A percentile compares a stretch with the other conserved stretches of the same genome.
These are phyloP conservation scores for Myriosclerotinia duriaeana DNA, from an alignment of 2,329 filamentous ascomycete species.

Conservation along the genomic window DNA sequence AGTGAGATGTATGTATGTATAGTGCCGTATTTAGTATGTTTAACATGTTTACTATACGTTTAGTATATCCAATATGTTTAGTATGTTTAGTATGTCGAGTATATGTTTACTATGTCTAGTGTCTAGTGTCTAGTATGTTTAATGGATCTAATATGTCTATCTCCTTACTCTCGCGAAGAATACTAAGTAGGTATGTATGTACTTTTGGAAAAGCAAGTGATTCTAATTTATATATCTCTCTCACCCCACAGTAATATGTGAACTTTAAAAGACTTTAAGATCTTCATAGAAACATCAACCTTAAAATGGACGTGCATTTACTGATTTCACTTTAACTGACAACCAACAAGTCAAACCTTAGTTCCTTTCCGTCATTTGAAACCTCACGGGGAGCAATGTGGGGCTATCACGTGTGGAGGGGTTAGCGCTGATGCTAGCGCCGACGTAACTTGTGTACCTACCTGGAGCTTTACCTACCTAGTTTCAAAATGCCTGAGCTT, in stretches of 20 bases:
- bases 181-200: too few relatives aligned
- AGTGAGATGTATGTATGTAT: not conserved
- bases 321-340: not conserved
- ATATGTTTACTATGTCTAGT: too few relatives aligned
- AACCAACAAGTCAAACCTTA: not conserved
- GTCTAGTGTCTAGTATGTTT: not conserved
- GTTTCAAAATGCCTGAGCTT: constrained; percentile 12
- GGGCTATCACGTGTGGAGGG: constrained; percentile 17
- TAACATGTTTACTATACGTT: too few relatives aligned
- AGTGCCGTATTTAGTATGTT: not conserved
- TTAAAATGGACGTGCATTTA: constrained; percentile 12
- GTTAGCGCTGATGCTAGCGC: constrained; percentile 14
- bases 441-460: constrained; percentile 10
- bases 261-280: not conserved
- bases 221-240: not conserved
- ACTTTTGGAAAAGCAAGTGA: too few relatives aligned
- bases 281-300: not conserved
- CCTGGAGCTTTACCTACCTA: constrained; percentile 15
- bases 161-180: too few relatives aligned
- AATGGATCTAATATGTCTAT: not conserved
- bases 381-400: constrained; percentile 8
- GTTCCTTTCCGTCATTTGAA: not conserved
- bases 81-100: too few relatives aligned
- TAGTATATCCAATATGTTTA: too few relatives aligned
- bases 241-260: not conserved